phyloP scores from a whole-genome alignment of 257 asterid genomes.

The Rhazya stricta region DNA sequence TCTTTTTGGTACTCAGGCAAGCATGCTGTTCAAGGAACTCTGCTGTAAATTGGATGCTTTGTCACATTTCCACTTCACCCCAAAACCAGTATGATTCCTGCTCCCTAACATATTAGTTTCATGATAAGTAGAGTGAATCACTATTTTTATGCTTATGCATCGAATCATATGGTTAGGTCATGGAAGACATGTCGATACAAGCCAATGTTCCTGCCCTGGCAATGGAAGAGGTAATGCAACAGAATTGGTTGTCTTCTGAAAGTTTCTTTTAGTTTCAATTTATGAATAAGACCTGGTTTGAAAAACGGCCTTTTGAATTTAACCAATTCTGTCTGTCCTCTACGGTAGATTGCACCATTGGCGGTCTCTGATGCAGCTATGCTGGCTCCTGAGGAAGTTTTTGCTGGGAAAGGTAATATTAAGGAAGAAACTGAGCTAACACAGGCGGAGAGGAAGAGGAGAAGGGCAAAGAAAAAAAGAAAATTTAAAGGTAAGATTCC shows the following conservation, averaged over 20 bases:
- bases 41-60: conserved; percentile 91
- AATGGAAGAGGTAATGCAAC: conserved; percentile 81
- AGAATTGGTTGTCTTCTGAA: neutral
- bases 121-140: neutral
- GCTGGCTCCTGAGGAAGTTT: conserved; percentile 99
- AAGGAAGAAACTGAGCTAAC: conserved; percentile 91
- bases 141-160: neutral
- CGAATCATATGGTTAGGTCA: conserved; percentile 40
- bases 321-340: neutral
- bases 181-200: conserved; percentile 92
- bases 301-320: neutral
- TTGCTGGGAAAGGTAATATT: conserved; percentile 80
- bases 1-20: conserved; percentile 48
- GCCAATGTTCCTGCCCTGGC: conserved; percentile 94
- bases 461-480: conserved; percentile 89
- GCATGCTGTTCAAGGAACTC: conserved; percentile 67
- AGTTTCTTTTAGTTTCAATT: neutral
- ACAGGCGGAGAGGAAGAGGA: conserved; percentile 76
- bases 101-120: conserved; percentile 1
- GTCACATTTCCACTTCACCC: conserved; percentile 97
- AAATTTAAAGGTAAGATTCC: conserved; percentile 59
- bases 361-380: conserved; percentile 97
- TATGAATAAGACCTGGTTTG: neutral
- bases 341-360: conserved; percentile 76
- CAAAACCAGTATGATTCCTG: conserved; percentile 68